Evolutionary conservation across 2,329 filamentous ascomycete species (phyloP).

Genomic region (Claviceps pusilla): DNA sequence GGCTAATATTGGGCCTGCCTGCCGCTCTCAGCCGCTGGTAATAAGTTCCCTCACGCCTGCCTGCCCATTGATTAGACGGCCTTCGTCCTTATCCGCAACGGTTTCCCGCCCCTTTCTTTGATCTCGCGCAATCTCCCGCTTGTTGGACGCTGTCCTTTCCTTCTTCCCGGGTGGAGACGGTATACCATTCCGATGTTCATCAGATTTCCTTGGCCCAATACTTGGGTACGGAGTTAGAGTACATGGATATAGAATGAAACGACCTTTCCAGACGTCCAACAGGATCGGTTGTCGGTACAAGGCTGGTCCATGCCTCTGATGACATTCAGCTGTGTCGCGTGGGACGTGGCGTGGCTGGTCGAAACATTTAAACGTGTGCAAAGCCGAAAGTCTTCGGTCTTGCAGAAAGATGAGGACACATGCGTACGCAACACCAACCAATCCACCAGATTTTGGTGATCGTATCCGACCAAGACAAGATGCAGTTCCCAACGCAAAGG

Average conservation of each 20-base stretch:
- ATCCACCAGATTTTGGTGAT: background rate
- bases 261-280: background rate
- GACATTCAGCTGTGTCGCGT: background rate
- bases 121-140: background rate
- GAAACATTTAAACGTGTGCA: background rate
- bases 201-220: background rate
- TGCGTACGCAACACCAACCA: background rate
- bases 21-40: background rate
- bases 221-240: background rate
- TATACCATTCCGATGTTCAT: background rate
- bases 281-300: background rate
- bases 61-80: background rate
- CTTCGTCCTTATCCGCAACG: background rate
- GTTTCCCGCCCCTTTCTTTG: background rate
- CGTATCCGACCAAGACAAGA: background rate
- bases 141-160: background rate
- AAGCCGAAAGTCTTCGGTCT: conserved; percentile 8
- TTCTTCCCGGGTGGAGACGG: background rate
- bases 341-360: conserved; percentile 1
- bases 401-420: background rate
- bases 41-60: background rate
- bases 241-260: background rate
- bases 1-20: background rate
- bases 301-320: background rate
- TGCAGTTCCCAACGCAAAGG: background rate